A percentile compares a stretch with the other conserved stretches of the same genome.
phyloP scores from a whole-genome alignment of 2,329 filamentous ascomycete species.

The Pseudovirgaria hyperparasitica region DNA sequence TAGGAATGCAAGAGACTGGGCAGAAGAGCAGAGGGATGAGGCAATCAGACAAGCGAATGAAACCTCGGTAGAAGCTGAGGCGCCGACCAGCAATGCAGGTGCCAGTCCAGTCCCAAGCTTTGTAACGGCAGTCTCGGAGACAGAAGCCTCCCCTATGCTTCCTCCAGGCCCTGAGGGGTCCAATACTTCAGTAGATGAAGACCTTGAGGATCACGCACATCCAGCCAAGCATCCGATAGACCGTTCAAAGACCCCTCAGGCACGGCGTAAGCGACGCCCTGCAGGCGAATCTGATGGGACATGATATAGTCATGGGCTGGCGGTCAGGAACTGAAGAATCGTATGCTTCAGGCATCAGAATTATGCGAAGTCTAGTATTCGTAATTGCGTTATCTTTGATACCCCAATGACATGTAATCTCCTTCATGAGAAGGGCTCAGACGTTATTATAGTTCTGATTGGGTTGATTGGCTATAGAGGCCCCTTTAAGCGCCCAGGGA shows the following conservation, averaged over 20 bases:
- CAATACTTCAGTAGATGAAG: conserved; percentile 1
- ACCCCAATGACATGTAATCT: no score
- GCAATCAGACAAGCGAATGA: conserved; percentile 9
- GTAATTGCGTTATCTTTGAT: no score
- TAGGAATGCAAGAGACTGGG: conserved; percentile 9
- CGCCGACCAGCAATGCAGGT: conserved; percentile 4
- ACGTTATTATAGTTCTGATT: no score
- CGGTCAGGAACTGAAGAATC: no score
- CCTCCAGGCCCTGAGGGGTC: conserved; percentile 8
- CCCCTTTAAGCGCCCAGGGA: no score
- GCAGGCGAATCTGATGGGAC: no score
- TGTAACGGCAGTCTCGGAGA: conserved; percentile 9
- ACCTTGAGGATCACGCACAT: conserved; percentile 4
- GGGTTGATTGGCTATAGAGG: no score
- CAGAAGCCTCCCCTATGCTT: conserved; percentile 8
- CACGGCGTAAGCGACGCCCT: conserved; percentile 7
- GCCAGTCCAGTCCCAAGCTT: conserved; percentile 8
- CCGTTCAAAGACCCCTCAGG: conserved; percentile 4
- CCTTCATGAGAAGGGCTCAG: no score
- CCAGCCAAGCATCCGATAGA: conserved; percentile 6
- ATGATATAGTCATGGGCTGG: no score
- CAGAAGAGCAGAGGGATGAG: conserved; percentile 8
- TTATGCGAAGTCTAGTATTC: no score
- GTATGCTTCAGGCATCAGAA: no score
- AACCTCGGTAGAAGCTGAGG: conserved; percentile 5